Percentiles rank a stretch among this genome's conserved stretches.
Evolutionary conservation across 2,329 filamentous ascomycete species (phyloP).

Genomic region (Tolypocladium amazonense): DNA sequence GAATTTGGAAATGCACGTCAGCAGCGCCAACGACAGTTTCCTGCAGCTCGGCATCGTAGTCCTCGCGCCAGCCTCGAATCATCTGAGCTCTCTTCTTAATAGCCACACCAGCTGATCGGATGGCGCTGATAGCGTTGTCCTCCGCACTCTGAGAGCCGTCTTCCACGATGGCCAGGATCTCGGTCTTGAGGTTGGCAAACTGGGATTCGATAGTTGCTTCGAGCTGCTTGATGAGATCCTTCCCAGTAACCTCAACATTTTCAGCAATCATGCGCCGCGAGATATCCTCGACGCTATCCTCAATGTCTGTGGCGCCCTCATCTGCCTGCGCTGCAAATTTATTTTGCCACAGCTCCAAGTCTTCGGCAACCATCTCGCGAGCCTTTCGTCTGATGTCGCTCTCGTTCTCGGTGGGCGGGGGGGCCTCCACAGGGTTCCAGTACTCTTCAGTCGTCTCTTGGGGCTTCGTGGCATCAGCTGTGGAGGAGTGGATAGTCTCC

Average conservation of each 20-base stretch:
- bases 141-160: slow-evolving; percentile 29
- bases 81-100: slow-evolving; percentile 71
- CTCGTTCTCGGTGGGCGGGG: slow-evolving; percentile 34
- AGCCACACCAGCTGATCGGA: slow-evolving; percentile 57
- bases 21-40: slow-evolving; percentile 60
- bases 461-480: slow-evolving; percentile 17
- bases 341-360: slow-evolving; percentile 76
- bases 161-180: slow-evolving; percentile 53
- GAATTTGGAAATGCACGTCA: slow-evolving; percentile 70
- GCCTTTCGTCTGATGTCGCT: slow-evolving; percentile 46
- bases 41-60: slow-evolving; percentile 60
- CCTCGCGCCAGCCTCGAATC: slow-evolving; percentile 65
- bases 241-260: slow-evolving; percentile 56
- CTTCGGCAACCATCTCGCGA: slow-evolving; percentile 60
- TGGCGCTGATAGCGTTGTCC: slow-evolving; percentile 32
- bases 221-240: slow-evolving; percentile 56
- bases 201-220: slow-evolving; percentile 56
- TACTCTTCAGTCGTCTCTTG: slow-evolving; percentile 10
- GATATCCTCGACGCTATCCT: slow-evolving; percentile 54
- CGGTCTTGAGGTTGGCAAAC: slow-evolving; percentile 53
- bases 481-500: slow-evolving; percentile 4
- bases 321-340: slow-evolving; percentile 81
- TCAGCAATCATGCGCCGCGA: slow-evolving; percentile 44
- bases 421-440: slow-evolving; percentile 28
- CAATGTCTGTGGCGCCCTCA: slow-evolving; percentile 66